A percentile compares a stretch with the other conserved stretches of the same genome.
Evolutionary conservation across 2,329 filamentous ascomycete genomes (phyloP).

Genomic region (Ophiostoma perfectum): DNA sequence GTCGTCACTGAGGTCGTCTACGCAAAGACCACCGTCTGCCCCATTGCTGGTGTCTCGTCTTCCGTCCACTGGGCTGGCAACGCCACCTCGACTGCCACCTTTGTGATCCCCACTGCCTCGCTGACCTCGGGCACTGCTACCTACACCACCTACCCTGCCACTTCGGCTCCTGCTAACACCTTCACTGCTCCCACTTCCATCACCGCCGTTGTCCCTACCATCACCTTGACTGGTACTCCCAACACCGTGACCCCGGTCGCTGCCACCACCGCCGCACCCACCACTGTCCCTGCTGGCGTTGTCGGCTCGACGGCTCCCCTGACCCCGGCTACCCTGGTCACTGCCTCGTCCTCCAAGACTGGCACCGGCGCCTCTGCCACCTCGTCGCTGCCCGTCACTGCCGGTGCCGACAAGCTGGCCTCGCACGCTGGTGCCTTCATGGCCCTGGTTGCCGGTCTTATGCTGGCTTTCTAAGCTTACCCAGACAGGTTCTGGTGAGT

Average conservation of each 20-base stretch:
- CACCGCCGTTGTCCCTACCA: slow-evolving; percentile 24
- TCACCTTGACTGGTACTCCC: slow-evolving; percentile 1
- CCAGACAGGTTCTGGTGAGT: neutral
- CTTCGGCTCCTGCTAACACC: slow-evolving; percentile 26
- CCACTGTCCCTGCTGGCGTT: neutral
- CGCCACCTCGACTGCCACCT: slow-evolving; percentile 10
- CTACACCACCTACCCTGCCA: slow-evolving; percentile 27
- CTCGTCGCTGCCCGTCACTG: neutral
- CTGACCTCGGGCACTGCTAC: slow-evolving; percentile 26
- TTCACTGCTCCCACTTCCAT: slow-evolving; percentile 26
- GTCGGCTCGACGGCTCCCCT: neutral
- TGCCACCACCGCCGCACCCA: neutral
- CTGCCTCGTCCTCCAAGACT: neutral
- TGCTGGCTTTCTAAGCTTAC: slow-evolving; percentile 21
- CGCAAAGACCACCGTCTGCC: slow-evolving; percentile 30
- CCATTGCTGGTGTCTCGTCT: slow-evolving; percentile 23
- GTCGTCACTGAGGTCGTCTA: slow-evolving; percentile 30
- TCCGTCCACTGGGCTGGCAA: slow-evolving; percentile 18
- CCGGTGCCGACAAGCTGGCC: slow-evolving; percentile 18
- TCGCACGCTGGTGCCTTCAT: slow-evolving; percentile 14
- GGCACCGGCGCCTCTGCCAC: no score
- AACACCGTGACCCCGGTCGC: neutral
- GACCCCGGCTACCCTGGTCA: neutral
- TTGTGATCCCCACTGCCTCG: slow-evolving; percentile 20
- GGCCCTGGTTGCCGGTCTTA: slow-evolving; percentile 18